Conservation (phyloP, 257 asterid genomes). For the Misopates orontium region DNA sequence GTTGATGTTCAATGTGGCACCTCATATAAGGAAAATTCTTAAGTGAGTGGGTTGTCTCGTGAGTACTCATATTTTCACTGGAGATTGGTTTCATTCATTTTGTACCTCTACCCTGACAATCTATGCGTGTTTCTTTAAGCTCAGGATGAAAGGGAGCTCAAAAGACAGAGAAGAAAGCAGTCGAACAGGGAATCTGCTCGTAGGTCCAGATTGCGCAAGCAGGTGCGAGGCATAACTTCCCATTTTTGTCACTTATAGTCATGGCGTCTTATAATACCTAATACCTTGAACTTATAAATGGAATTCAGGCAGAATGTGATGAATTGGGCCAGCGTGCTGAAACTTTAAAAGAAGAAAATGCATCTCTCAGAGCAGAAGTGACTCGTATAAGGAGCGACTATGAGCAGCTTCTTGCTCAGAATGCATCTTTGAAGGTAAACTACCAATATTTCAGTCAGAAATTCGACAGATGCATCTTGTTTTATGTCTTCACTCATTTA, state of each 20-base stretch:
- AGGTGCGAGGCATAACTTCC: slow-evolving; percentile 43
- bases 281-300: slow-evolving; percentile 19
- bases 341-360: slow-evolving; percentile 71
- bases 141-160: slow-evolving; percentile 88
- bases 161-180: slow-evolving; percentile 83
- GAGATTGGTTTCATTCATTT: not conserved
- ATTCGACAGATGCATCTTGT: too few relatives aligned
- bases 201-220: slow-evolving; percentile 81
- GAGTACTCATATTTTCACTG: not conserved
- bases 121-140: slow-evolving; percentile 26
- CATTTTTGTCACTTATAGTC: not conserved
- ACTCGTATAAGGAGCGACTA: slow-evolving; percentile 68
- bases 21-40: too few relatives aligned
- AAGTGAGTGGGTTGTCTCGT: too few relatives aligned
- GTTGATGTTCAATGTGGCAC: too few relatives aligned
- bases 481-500: too few relatives aligned
- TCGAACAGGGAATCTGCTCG: slow-evolving; percentile 91
- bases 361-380: slow-evolving; percentile 78
- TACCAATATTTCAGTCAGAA: not conserved
- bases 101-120: slow-evolving; percentile 6
- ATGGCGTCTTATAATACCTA: not conserved
- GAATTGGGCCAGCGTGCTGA: slow-evolving; percentile 91
- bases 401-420: slow-evolving; percentile 75
- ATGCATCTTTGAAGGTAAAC: slow-evolving; percentile 83
- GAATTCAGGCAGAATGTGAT: slow-evolving; percentile 88